Base-by-base conservation (phyloP, 2,329 filamentous ascomycete species). In the Raffaelea arxii region DNA sequence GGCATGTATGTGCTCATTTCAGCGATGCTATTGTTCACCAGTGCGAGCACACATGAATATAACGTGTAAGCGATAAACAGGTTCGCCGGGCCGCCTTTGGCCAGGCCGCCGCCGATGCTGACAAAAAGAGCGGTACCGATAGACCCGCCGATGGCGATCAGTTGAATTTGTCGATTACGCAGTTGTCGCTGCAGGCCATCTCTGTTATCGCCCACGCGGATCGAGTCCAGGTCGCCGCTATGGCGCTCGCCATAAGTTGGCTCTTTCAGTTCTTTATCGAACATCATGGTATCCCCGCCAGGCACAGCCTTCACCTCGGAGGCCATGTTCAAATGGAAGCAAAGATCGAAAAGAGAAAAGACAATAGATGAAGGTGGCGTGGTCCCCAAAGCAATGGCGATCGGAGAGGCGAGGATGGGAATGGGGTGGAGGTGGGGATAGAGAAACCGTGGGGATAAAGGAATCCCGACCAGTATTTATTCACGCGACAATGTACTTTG, bases 1-100 rank as follows among this genome's bases (percentile, higher is more conserved):
- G 80, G 80, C 69, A 80, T 78, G 51, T 74, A 74, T 35, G 70
- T 69, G 30, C 68, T 73, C 79, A 84, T 83, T 59, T 84, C 80
- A 6, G 80, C 79, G 49, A 82, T 68, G 51, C 71, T 72, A 56
- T 82, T 83, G 69, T 82, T 83, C 57, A 83, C 75, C 40, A 80
- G 64, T 22, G 66, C 78, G 49, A 83, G 67, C 46, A 82, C 57
- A 54, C 65, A 58, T 27, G 67, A 68, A 58, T 82, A 80, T 37
- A 78, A 51, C 25, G 68, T 65, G 58, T 77, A 84, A 30, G 75
- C 78, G 48, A 84, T 58, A 51, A 84, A 68, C 36, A 83, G 62
- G 49, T 69, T 74, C 41, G 62, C 67, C 3, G 68, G 67, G 18
- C 68, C 68, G 30, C 67, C 68, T 22, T 55, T 54, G 49, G 63